phyloP scores from a whole-genome alignment of 192 early-diverging fungal genomes.

The Backusella morwellensis region DNA sequence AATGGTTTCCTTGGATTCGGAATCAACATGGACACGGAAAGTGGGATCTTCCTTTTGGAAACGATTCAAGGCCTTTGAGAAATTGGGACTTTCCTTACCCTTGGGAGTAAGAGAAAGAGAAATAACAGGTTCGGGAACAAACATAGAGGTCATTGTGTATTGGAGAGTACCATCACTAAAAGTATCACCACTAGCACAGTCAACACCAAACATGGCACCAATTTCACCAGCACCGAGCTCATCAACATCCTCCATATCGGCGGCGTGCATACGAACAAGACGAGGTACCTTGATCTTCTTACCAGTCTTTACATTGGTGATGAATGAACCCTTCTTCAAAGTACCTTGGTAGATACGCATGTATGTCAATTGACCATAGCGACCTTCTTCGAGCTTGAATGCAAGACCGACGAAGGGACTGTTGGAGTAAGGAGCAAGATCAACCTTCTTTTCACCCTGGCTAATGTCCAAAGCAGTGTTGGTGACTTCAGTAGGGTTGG shows the following conservation, averaged over 20 bases:
- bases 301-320: conserved; percentile 85
- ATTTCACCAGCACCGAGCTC: conserved; percentile 93
- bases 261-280: conserved; percentile 97
- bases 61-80: conserved; percentile 68
- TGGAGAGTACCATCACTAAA: conserved; percentile 86
- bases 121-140: conserved; percentile 95
- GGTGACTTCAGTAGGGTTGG: conserved; percentile 67
- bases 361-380: conserved; percentile 96
- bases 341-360: conserved; percentile 95
- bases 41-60: conserved; percentile 87
- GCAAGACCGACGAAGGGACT: conserved; percentile 83
- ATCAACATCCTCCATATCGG: conserved; percentile 97
- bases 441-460: conserved; percentile 58
- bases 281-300: conserved; percentile 96
- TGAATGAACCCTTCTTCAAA: conserved; percentile 82
- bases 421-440: conserved; percentile 60
- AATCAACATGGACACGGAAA: conserved; percentile 78
- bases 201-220: conserved; percentile 96
- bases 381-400: conserved; percentile 91
- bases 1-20: conserved; percentile 85
- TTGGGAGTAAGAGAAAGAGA: conserved; percentile 91
- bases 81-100: conserved; percentile 78
- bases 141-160: conserved; percentile 95
- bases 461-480: conserved; percentile 73
- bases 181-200: conserved; percentile 96